A percentile compares a stretch with the other conserved stretches of the same genome.
Evolutionary conservation across 1,284 basidiomycete species (phyloP).

Genomic region (Ustilago hordei): DNA sequence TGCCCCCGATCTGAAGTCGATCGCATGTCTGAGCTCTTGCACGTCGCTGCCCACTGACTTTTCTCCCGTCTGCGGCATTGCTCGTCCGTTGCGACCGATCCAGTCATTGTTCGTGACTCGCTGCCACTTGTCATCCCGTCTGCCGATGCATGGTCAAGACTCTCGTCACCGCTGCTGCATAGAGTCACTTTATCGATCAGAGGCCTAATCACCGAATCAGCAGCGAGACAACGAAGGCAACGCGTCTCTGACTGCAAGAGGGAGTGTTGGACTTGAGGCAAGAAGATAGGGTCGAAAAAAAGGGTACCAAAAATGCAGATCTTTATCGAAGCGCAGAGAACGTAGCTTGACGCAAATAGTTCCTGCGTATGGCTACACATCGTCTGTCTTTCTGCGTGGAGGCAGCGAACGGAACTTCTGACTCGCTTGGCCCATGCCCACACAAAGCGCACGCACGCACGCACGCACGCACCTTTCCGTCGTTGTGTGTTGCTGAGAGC

Average conservation of each 20-base stretch:
- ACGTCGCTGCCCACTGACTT: neutral
- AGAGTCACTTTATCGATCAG: conserved; percentile 34
- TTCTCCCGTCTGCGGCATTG: conserved; percentile 14
- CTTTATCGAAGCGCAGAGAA: conserved; percentile 26
- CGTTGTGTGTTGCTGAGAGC: neutral
- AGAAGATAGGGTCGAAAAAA: conserved; percentile 7
- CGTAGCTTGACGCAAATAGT: conserved; percentile 20
- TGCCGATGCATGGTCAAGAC: neutral
- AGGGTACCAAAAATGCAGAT: conserved; percentile 11
- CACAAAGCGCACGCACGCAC: conserved; percentile 12
- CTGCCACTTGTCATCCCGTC: neutral
- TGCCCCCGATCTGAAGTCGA: conserved; percentile 16
- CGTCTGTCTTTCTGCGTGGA: neutral
- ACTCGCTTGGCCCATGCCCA: conserved; percentile 20
- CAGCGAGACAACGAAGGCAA: conserved; percentile 11
- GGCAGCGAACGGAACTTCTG: conserved; percentile 3
- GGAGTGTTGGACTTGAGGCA: conserved; percentile 15
- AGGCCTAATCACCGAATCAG: conserved; percentile 17
- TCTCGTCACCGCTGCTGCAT: conserved; percentile 12
- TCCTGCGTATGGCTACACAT: neutral
- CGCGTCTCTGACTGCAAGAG: neutral
- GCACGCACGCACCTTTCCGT: conserved; percentile 29
- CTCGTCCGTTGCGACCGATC: conserved; percentile 31
- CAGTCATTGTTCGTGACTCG: conserved; percentile 6
- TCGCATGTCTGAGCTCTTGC: conserved; percentile 12